Evolutionary conservation across 139 green algal species (phyloP), one percentile per base, ranked within the genome.

Genomic region (Marvania coccoides): DNA sequence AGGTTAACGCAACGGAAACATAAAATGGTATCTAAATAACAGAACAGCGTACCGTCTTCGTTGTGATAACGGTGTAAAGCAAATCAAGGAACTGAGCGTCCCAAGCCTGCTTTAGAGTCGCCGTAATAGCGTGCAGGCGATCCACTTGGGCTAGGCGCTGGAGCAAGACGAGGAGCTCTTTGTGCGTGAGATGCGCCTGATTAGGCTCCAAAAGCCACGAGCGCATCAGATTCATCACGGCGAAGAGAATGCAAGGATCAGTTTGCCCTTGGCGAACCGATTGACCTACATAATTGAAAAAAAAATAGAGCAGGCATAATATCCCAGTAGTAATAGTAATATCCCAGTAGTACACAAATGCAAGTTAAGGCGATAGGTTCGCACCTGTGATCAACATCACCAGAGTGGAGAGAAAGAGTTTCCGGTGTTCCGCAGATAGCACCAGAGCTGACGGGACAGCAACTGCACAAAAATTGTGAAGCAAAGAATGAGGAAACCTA

Each of bases 131-230:
- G 26, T 75, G 65, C 54, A 78, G 61, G 28, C 71, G 45, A n/a
- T 78, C 71, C 38, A 78, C 24, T 56, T 78, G 65, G 63, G 59
- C 91, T 30, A 97, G 70, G 9, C 87, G 73, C 78, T 92, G 81
- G 33, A 96, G 79, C 70, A 97, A 86, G 35, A 91, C 78, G 19
- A 95, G 63, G 3, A 82, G 80, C 76, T 97, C 91, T 67, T 95
- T 92, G 29, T 77, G 28, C 9, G 63, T 86, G 23, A 96, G 79
- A 7, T 51, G 29, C 33, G 34, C 40, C 59, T 58, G 48, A 30
- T 33, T 24, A 2, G 59, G 63, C 24, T 48, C 51, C 5, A 83
- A 57, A 14, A 87, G 57, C 81, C 81, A 87, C 8, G 37, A 42
- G 3, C 65, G 47, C 38, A 87, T 53, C 31, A 75, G 61, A 33